phyloP scores from a whole-genome alignment of 768 basidiomycete species.

The Russula griseocarnosa region DNA sequence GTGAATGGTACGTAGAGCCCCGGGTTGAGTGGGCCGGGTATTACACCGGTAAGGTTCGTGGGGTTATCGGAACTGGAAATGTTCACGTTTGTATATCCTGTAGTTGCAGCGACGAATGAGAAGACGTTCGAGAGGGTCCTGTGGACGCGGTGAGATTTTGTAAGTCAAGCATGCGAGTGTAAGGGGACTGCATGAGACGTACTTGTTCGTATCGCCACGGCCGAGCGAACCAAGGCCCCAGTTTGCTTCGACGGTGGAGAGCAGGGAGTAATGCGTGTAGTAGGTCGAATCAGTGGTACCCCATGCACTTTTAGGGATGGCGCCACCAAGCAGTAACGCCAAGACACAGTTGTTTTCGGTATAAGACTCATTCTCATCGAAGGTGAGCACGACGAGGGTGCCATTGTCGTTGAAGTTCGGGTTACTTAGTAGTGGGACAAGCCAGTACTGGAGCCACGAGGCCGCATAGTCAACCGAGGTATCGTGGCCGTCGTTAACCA shows the following conservation, averaged over 20 bases:
- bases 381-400: conserved; percentile 58
- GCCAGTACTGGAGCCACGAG: conserved; percentile 48
- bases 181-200: conserved; percentile 7
- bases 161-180: neutral
- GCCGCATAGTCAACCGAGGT: conserved; percentile 48
- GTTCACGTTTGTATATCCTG: conserved; percentile 43
- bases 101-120: conserved; percentile 45
- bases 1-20: conserved; percentile 42
- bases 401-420: conserved; percentile 48
- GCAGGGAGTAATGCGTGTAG: conserved; percentile 59
- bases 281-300: conserved; percentile 50
- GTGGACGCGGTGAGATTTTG: neutral
- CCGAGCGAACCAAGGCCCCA: conserved; percentile 61
- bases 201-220: conserved; percentile 52
- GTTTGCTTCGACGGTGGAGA: conserved; percentile 56
- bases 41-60: conserved; percentile 42
- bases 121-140: conserved; percentile 48
- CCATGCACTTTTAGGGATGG: conserved; percentile 40
- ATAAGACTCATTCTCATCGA: conserved; percentile 52
- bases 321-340: conserved; percentile 44
- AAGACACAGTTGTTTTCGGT: conserved; percentile 47
- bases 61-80: conserved; percentile 30
- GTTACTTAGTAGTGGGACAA: conserved; percentile 49
- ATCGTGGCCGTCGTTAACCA: conserved; percentile 56
- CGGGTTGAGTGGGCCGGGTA: conserved; percentile 45